These are phyloP conservation scores for Pyrenophora graminea DNA, from an alignment of 2,329 filamentous ascomycete species.

Conservation along the genomic window DNA sequence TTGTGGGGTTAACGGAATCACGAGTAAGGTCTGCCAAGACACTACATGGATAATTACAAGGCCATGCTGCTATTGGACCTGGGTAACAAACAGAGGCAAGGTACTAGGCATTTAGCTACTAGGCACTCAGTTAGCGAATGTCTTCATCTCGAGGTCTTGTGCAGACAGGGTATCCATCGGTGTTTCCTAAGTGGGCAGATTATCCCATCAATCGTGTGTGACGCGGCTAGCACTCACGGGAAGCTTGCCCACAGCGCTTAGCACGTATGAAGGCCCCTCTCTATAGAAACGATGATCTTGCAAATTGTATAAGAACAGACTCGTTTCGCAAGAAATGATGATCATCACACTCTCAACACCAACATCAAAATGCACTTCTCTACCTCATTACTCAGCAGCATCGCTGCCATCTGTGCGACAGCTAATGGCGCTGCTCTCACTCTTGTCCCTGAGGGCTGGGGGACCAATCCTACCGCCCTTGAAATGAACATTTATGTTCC, in stretches of 20 bases:
- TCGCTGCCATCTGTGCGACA: slow-evolving; percentile 10
- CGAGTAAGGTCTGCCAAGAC: background rate
- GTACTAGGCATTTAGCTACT: too few relatives aligned
- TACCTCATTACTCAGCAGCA: background rate
- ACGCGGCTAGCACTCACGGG: slow-evolving; percentile 1
- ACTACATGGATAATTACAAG: too few relatives aligned
- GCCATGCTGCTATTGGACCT: too few relatives aligned
- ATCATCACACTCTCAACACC: background rate
- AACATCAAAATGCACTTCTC: slow-evolving; percentile 14
- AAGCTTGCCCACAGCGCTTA: background rate
- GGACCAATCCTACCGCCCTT: slow-evolving; percentile 51
- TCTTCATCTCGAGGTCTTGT: too few relatives aligned
- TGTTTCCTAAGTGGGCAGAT: background rate
- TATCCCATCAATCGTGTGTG: background rate
- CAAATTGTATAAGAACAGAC: slow-evolving; percentile 5
- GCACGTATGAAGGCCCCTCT: background rate
- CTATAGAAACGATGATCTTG: background rate
- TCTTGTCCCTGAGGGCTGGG: slow-evolving; percentile 48
- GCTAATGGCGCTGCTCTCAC: slow-evolving; percentile 22
- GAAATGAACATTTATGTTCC: slow-evolving; percentile 59
- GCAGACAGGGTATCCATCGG: background rate
- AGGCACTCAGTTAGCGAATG: too few relatives aligned
- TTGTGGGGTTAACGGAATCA: too few relatives aligned
- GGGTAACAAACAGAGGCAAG: too few relatives aligned
- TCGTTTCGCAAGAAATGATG: background rate